These are phyloP conservation scores for Fusarium ambrosium DNA, from an alignment of 2,329 filamentous ascomycete species.

Conservation along the genomic window DNA sequence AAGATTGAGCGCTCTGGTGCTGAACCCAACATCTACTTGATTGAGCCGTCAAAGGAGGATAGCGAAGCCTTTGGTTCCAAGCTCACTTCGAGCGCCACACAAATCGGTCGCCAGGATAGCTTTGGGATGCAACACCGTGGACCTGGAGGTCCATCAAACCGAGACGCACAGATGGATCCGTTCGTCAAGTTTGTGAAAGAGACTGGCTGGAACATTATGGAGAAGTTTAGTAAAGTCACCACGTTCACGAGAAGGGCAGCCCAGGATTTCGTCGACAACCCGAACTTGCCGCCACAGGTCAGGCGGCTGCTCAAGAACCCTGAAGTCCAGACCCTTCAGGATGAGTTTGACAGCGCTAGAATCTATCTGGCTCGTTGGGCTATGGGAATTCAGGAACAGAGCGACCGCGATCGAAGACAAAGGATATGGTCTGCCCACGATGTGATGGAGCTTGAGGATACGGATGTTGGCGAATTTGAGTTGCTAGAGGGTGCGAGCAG, in stretches of 20 bases:
- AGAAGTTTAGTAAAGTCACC: constrained; percentile 97
- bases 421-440: constrained; percentile 95
- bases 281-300: constrained; percentile 90
- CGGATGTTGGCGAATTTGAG: constrained; percentile 95
- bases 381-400: constrained; percentile 98
- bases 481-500: constrained; percentile 84
- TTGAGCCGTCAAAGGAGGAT: constrained; percentile 90
- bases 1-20: constrained; percentile 85
- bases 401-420: constrained; percentile 86
- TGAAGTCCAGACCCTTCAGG: constrained; percentile 93
- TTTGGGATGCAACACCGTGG: constrained; percentile 45
- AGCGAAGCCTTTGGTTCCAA: constrained; percentile 82
- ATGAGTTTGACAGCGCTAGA: constrained; percentile 96
- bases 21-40: constrained; percentile 90
- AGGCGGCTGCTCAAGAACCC: constrained; percentile 87
- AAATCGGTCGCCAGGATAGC: constrained; percentile 50
- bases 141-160: constrained; percentile 55
- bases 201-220: constrained; percentile 94
- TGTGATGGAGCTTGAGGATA: constrained; percentile 93
- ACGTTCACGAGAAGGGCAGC: constrained; percentile 94
- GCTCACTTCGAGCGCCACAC: constrained; percentile 57
- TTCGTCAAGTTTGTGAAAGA: constrained; percentile 95
- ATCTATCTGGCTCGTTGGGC: constrained; percentile 97
- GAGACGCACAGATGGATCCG: constrained; percentile 88
- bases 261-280: constrained; percentile 91